Evolutionary conservation across 164 flowering plant genomes (phyloP).

Genomic region (Brasenia schreberi): DNA sequence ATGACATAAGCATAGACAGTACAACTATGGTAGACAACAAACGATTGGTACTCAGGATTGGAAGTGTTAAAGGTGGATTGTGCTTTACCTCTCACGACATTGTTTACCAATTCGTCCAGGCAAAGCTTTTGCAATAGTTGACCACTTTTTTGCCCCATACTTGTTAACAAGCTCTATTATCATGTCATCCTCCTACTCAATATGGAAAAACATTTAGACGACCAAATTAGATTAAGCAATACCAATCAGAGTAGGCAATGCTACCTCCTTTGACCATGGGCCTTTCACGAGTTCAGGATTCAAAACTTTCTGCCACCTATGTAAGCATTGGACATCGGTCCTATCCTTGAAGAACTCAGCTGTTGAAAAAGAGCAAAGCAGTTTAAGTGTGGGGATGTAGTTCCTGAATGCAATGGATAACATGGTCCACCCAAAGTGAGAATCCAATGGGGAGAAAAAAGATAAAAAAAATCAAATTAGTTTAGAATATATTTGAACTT

Average conservation of each 20-base stretch:
- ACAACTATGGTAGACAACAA: no score
- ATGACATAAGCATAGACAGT: no score
- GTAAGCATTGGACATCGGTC: slow-evolving; percentile 46
- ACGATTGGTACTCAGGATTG: no score
- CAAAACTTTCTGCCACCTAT: slow-evolving; percentile 50
- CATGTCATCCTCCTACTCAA: slow-evolving; percentile 35
- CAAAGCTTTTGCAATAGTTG: slow-evolving; percentile 32
- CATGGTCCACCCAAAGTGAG: no score
- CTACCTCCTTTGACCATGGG: slow-evolving; percentile 48
- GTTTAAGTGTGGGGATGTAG: no score
- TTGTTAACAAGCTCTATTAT: slow-evolving; percentile 30
- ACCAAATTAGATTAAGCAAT: no score
- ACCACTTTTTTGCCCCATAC: slow-evolving; percentile 37
- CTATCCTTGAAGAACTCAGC: slow-evolving; percentile 52
- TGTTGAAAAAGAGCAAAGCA: slow-evolving; percentile 13
- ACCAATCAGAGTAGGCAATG: no score
- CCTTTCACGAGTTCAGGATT: slow-evolving; percentile 49
- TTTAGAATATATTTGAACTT: no score
- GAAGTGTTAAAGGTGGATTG: no score
- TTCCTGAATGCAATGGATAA: no score
- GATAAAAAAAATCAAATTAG: no score
- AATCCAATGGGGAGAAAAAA: no score
- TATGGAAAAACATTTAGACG: not conserved
- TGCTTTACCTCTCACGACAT: slow-evolving; percentile 49
- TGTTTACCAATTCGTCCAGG: slow-evolving; percentile 55